phyloP scores from a whole-genome alignment of 2,329 filamentous ascomycete genomes.

The Aureobasidium musti region DNA sequence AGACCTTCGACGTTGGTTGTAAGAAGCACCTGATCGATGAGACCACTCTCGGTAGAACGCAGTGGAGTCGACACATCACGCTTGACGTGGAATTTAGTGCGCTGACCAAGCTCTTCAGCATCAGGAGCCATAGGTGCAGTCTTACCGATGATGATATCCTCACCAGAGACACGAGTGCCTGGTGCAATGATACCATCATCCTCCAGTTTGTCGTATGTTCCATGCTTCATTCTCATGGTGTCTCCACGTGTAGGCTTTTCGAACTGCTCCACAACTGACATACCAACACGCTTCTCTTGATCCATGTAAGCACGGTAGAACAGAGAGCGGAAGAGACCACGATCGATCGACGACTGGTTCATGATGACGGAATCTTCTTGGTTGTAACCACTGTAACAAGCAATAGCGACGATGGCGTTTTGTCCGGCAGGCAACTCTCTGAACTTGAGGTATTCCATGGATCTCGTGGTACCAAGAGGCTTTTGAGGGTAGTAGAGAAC shows the following conservation, averaged over 20 bases:
- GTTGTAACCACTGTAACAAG: slow-evolving; percentile 97
- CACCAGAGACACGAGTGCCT: slow-evolving; percentile 90
- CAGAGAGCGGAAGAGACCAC: slow-evolving; percentile 92
- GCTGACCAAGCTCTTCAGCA: slow-evolving; percentile 87
- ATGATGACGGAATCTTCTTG: slow-evolving; percentile 99
- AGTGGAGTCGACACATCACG: slow-evolving; percentile 94
- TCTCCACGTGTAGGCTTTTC: slow-evolving; percentile 90
- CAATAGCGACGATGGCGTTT: slow-evolving; percentile 97
- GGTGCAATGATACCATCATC: slow-evolving; percentile 94
- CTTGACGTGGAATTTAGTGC: slow-evolving; percentile 86
- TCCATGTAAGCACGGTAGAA: slow-evolving; percentile 99
- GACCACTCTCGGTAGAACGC: slow-evolving; percentile 93
- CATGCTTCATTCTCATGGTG: slow-evolving; percentile 85
- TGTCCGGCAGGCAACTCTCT: slow-evolving; percentile 94
- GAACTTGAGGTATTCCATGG: slow-evolving; percentile 99
- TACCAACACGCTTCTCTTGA: slow-evolving; percentile 92
- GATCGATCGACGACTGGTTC: slow-evolving; percentile 99
- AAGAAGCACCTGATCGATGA: slow-evolving; percentile 88
- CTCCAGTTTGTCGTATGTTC: slow-evolving; percentile 75
- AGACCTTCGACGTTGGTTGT: slow-evolving; percentile 94
- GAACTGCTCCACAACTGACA: slow-evolving; percentile 89
- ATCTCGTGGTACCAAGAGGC: slow-evolving; percentile 89
- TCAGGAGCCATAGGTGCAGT: slow-evolving; percentile 93
- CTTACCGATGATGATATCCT: slow-evolving; percentile 99
- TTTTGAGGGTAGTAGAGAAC: slow-evolving; percentile 99